A percentile compares a stretch with the other conserved stretches of the same genome.
These are phyloP conservation scores for Athelia psychrophila DNA, from an alignment of 1,284 basidiomycete species.

Conservation along the genomic window DNA sequence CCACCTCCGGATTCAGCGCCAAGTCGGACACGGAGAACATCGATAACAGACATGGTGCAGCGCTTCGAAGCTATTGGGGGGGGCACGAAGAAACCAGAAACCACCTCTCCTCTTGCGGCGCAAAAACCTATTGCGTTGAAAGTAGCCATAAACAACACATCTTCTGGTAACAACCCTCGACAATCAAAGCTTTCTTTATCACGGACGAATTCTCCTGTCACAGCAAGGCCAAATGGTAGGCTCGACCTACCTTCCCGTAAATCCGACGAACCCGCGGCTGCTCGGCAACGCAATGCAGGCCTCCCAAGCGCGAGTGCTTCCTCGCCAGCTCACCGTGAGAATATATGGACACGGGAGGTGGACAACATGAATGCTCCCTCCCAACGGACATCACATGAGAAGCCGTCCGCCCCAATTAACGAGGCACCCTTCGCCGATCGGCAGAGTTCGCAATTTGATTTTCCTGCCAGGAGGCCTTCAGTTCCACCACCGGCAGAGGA, in stretches of 20 bases:
- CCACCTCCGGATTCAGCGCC: slow-evolving; percentile 40
- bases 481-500: slow-evolving; percentile 28
- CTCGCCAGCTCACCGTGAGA: neutral
- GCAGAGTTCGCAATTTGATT: slow-evolving; percentile 17
- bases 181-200: neutral
- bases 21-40: slow-evolving; percentile 54
- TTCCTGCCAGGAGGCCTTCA: slow-evolving; percentile 1
- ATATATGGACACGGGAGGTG: neutral
- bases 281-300: neutral
- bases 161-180: neutral
- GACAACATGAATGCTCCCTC: slow-evolving; percentile 7
- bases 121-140: slow-evolving; percentile 29
- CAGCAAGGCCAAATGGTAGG: neutral
- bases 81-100: slow-evolving; percentile 12
- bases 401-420: neutral
- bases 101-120: slow-evolving; percentile 23
- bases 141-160: slow-evolving; percentile 1
- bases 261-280: neutral
- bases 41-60: slow-evolving; percentile 81
- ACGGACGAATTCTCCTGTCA: neutral
- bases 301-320: neutral
- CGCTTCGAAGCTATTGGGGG: slow-evolving; percentile 66
- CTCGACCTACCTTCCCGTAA: neutral
- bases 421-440: slow-evolving; percentile 5
- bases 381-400: neutral